Percentiles rank a stretch among this genome's conserved stretches.
phyloP scores from a whole-genome alignment of 352 stramenopile genomes.

The Globisporangium ultimum region DNA sequence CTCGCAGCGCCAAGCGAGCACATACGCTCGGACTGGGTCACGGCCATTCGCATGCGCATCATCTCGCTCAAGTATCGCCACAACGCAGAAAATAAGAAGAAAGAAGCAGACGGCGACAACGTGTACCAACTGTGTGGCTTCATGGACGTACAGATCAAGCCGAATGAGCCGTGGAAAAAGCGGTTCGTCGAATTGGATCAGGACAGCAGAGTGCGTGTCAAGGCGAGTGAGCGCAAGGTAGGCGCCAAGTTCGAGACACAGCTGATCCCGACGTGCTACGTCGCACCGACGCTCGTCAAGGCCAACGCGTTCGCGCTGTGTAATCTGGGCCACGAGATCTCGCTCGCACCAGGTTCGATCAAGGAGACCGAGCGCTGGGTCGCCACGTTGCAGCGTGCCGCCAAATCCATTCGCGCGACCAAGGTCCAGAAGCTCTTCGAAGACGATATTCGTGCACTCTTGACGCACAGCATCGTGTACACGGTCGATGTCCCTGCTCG shows the following conservation, averaged over 20 bases:
- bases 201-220: conserved; percentile 63
- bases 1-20: conserved; percentile 41
- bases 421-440: conserved; percentile 52
- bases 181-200: conserved; percentile 64
- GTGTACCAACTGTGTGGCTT: conserved; percentile 43
- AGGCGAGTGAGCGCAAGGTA: conserved; percentile 51
- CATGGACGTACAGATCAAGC: conserved; percentile 52
- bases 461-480: conserved; percentile 52
- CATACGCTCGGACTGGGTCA: conserved; percentile 55
- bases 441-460: conserved; percentile 37
- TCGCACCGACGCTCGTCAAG: conserved; percentile 38
- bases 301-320: conserved; percentile 54
- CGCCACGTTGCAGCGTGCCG: conserved; percentile 27
- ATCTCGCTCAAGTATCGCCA: conserved; percentile 62
- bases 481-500: conserved; percentile 29
- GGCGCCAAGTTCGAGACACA: conserved; percentile 50
- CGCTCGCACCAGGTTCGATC: conserved; percentile 34
- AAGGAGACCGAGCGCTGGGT: conserved; percentile 50
- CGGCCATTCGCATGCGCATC: conserved; percentile 61
- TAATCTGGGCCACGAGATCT: conserved; percentile 46
- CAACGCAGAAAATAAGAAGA: conserved; percentile 22
- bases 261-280: conserved; percentile 44
- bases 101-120: neutral
- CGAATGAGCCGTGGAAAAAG: conserved; percentile 45
- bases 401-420: conserved; percentile 17